Evolutionary conservation across 1,139 yeast genomes (phyloP).

Genomic region (Saccharomyces hybrid): DNA sequence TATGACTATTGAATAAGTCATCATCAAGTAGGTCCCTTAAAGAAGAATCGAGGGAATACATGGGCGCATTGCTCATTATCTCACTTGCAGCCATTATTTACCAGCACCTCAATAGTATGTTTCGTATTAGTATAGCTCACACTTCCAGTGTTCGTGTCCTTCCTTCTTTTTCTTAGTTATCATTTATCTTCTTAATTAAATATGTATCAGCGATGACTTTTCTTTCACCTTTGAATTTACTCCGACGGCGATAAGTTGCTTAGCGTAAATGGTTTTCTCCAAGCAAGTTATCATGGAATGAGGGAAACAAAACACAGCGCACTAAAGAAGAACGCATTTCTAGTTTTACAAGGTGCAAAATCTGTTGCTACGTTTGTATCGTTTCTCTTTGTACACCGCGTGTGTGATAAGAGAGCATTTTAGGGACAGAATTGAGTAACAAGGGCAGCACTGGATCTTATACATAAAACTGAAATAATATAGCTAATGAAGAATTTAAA

Average conservation of each 20-base stretch:
- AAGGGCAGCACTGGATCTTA: too few species aligned
- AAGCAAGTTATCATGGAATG: too few species aligned
- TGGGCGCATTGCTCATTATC: not conserved
- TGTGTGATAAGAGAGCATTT: too few species aligned
- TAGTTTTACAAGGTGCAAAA: too few species aligned
- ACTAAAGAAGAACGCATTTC: too few species aligned
- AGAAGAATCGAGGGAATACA: not conserved
- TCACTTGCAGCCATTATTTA: not conserved
- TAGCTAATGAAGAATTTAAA: not conserved
- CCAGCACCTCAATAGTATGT: not conserved
- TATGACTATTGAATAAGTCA: not conserved
- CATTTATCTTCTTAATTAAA: not conserved
- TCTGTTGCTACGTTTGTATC: too few species aligned
- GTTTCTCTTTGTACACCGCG: too few species aligned
- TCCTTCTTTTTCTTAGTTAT: not conserved
- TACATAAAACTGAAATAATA: too few species aligned
- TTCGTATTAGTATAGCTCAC: too few species aligned
- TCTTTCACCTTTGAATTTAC: not conserved
- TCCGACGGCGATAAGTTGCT: not conserved
- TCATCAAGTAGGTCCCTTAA: constrained; percentile 13
- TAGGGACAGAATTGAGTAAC: too few species aligned
- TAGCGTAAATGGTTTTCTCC: not conserved
- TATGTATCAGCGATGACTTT: not conserved
- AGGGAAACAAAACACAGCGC: too few species aligned
- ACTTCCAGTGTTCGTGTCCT: not conserved